A percentile compares a stretch with the other conserved stretches of the same genome.
These are phyloP conservation scores for Metschnikowia lunata DNA, from an alignment of 805 yeast species.

Conservation along the genomic window DNA sequence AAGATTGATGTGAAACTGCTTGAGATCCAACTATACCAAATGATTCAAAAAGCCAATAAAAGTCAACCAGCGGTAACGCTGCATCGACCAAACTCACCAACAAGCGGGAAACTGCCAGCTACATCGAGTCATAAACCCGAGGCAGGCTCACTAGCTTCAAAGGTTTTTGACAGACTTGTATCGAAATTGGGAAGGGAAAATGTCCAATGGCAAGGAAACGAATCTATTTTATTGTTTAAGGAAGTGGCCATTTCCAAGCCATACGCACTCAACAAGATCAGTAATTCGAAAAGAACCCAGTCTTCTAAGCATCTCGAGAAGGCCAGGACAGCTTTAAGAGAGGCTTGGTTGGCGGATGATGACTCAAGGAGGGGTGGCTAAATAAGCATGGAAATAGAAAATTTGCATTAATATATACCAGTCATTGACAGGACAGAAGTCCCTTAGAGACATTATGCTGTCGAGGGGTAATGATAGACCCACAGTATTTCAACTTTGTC, in stretches of 20 bases:
- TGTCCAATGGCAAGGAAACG: conserved; percentile 37
- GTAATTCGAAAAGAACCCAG: conserved; percentile 20
- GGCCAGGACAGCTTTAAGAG: conserved; percentile 23
- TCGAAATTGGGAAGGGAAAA: conserved; percentile 29
- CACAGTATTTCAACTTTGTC: conserved; percentile 45
- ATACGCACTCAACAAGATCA: conserved; percentile 27
- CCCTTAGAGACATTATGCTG: background rate
- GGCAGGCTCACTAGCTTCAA: conserved; percentile 12
- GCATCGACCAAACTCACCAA: background rate
- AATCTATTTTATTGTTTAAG: conserved; percentile 37
- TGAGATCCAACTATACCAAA: conserved; percentile 7
- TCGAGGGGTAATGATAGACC: conserved; percentile 14
- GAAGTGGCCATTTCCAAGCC: conserved; percentile 40
- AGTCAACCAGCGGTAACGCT: background rate
- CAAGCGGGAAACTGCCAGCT: background rate
- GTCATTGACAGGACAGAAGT: background rate
- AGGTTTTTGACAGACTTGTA: conserved; percentile 44
- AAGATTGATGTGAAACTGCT: conserved; percentile 9
- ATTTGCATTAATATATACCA: background rate
- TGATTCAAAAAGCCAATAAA: conserved; percentile 4
- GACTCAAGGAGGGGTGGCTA: conserved; percentile 27
- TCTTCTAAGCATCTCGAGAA: conserved; percentile 19
- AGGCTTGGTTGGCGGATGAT: conserved; percentile 27
- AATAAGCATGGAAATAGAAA: background rate
- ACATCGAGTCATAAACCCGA: conserved; percentile 4